Evolutionary conservation across 2,329 filamentous ascomycete genomes (phyloP), one percentile per base, ranked within the genome.

Genomic region (Thelonectria rubi): DNA sequence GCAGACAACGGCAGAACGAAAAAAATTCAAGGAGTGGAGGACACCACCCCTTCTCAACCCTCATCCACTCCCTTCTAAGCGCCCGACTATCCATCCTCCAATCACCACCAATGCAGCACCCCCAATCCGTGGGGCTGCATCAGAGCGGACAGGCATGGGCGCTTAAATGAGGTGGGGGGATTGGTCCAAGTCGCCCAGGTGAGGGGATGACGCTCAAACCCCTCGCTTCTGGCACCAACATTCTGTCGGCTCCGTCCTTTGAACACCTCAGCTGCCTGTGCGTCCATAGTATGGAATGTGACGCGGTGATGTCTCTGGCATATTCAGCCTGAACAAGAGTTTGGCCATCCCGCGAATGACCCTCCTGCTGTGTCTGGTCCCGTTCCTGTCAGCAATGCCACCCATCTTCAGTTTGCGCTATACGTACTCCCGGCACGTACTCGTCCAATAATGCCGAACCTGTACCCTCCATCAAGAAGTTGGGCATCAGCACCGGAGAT

Each of bases 111-210:
- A 47, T 45, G 43, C 48, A 40, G 45, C 32, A 24, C 49, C 64
- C 66, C 64, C 68, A 75, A 72, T 70, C 62, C 73, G 73, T 74
- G 74, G 78, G 78, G 77, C 79, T 82, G 82, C 82, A 83, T 79
- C 76, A 74, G 76, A 75, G 72, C 71, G 74, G 79, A 81, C 81
- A 84, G 80, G 79, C 79, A 75, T 81, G 80, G 82, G 84, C 84
- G 84, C 84, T 86, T 86, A 86, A 77, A 72, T 74, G 73, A 74
- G 68, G 75, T 65, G 73, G 73, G 78, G 65, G 67, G 69, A 66
- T 63, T 65, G 65, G 56, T 37, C 60, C 47, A 49, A 30, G 39
- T 39, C 40, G 45, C 49, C 45, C 54, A 56, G 66, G 20, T n/a
- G 40, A 55, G 47, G 39, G 47, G 60, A 50, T 52, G 61, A 50